Conservation (phyloP, 345 rosid genomes). For the Psidium friedrichsthalianum region DNA sequence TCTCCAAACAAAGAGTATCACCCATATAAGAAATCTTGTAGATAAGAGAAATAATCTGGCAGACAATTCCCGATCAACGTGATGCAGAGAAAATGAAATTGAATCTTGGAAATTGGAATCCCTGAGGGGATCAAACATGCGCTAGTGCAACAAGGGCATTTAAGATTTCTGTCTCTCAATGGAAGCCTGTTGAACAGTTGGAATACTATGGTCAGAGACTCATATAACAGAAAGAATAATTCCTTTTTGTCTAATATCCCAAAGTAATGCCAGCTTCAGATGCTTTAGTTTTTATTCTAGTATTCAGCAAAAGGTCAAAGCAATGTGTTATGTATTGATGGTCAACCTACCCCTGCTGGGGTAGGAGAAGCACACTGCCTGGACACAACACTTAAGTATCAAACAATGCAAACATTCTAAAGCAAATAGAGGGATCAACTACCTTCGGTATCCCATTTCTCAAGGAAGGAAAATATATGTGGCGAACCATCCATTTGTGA, state of each 20-base stretch:
- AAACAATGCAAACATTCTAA: background rate
- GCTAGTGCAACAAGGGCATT: background rate
- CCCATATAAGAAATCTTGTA: background rate
- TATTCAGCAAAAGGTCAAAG: background rate
- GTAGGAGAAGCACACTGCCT: background rate
- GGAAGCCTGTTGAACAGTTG: background rate
- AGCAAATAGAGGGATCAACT: slow-evolving; percentile 3
- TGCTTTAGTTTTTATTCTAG: background rate
- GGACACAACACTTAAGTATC: background rate
- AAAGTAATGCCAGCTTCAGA: background rate
- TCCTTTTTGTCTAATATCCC: background rate
- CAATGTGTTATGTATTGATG: background rate
- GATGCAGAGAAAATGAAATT: background rate
- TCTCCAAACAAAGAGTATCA: background rate
- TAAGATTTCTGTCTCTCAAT: background rate
- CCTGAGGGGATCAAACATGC: background rate
- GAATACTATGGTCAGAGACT: background rate
- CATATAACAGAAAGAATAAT: background rate
- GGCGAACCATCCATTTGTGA: slow-evolving; percentile 99
- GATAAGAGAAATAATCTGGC: background rate
- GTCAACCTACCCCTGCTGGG: background rate
- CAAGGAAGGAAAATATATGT: slow-evolving; percentile 85
- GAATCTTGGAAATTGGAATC: background rate
- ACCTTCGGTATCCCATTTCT: slow-evolving; percentile 76
- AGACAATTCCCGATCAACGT: background rate